Base-by-base conservation (phyloP, 371 early-diverging fungal genomes). In the Rhizopus sp. region DNA sequence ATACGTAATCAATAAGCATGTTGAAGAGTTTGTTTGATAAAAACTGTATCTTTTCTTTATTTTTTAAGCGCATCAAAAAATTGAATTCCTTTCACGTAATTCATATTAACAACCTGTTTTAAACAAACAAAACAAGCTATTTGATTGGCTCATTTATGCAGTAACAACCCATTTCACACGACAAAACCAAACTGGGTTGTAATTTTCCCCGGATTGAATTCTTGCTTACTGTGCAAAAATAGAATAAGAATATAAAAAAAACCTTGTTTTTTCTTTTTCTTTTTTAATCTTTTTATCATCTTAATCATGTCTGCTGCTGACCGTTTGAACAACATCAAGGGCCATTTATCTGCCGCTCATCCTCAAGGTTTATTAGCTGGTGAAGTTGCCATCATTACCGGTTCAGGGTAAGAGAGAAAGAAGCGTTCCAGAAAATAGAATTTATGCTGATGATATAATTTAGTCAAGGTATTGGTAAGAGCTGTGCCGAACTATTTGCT, bases 361-460 rank as follows among this genome's bases (percentile, higher is more conserved):
- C 81, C 85, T 40, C 69, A 81, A 60, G 88, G 87, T 46, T 73
- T 90, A 55, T 77, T 92, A 55, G 79, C 76, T 53, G 86, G 86
- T 50, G 88, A 92, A 70, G 92, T 92, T 23, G 92, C 90, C 54
- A 78, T 92, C 44, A 83, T 92, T 66, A 92, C 92, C 49, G 92
- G 92, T 51, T 86, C 89, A 59, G 89, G 88, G 90, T 88, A 79
- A 62, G 70, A 23, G 5, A 5, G n/a, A 35, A 8, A 37, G 30
- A 23, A 12, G 9, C n/a, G 30, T n/a, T 23, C 2, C 30, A 16
- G 5, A n/a, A 54, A 7, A 9, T 34, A 31, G 23, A 31, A 13
- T 12, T 34, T 32, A 54, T 23, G 23, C 23, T 23, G 3, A 46
- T 5, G 42, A 42, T 29, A 5, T 46, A 8, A 7, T 46, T 5